A percentile compares a stretch with the other conserved stretches of the same genome.
phyloP scores from a whole-genome alignment of 2,329 filamentous ascomycete genomes.

The Chrysoporthe austroafricana region DNA sequence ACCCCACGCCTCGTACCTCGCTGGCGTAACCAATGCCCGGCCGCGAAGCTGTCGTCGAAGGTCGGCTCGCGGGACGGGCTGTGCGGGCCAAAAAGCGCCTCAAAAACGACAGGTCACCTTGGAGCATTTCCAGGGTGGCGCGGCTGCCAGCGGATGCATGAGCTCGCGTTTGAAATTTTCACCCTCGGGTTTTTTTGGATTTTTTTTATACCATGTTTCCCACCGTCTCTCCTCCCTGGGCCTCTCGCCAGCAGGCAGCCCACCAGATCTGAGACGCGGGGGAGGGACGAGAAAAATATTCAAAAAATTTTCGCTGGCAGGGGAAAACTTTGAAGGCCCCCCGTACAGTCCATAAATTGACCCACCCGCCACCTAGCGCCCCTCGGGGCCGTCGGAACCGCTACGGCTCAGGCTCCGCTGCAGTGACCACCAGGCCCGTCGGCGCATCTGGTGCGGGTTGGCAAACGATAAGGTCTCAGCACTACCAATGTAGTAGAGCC shows the following conservation, averaged over 20 bases:
- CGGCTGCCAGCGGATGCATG: slow-evolving; percentile 10
- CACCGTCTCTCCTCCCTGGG: neutral
- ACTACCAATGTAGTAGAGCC: neutral
- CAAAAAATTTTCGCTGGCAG: too few relatives aligned
- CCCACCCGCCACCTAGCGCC: neutral
- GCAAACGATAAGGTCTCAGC: too few relatives aligned
- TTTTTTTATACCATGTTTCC: neutral
- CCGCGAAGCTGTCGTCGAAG: neutral
- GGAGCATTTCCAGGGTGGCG: neutral
- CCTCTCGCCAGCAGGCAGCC: neutral
- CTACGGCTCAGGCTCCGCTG: neutral
- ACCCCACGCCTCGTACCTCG: too few relatives aligned
- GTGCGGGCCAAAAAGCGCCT: neutral
- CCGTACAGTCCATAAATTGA: neutral
- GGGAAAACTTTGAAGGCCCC: neutral
- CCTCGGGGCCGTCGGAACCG: neutral
- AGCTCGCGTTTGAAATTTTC: neutral
- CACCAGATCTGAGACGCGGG: too few relatives aligned
- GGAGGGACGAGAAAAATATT: too few relatives aligned
- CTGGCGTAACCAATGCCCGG: neutral
- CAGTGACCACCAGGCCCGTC: too few relatives aligned
- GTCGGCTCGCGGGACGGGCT: neutral
- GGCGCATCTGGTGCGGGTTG: too few relatives aligned
- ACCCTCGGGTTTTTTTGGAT: neutral
- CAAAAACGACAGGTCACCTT: slow-evolving; percentile 8